phyloP scores from a whole-genome alignment of 306 rosid genomes.

The Pyrus betulifolia region DNA sequence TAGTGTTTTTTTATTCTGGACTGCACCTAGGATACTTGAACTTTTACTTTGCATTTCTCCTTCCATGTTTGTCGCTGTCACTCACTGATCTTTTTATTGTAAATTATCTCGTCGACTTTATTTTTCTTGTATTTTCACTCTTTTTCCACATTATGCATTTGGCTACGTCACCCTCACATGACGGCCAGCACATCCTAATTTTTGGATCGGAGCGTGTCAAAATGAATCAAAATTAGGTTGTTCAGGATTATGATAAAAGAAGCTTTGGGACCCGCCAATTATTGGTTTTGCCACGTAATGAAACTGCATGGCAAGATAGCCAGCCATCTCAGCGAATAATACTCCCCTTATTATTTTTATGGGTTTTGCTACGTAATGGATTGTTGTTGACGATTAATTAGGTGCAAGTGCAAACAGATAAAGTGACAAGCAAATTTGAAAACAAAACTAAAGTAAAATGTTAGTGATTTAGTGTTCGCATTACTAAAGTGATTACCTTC shows the following conservation, averaged over 20 bases:
- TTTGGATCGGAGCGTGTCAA: too few relatives aligned
- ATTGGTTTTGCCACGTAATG: not conserved
- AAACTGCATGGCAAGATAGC: not conserved
- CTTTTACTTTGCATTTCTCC: too few relatives aligned
- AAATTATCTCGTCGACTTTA: too few relatives aligned
- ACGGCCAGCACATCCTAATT: too few relatives aligned
- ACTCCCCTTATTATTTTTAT: too few relatives aligned
- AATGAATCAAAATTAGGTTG: not conserved
- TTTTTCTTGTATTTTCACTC: too few relatives aligned
- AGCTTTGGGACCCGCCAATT: constrained; percentile 2
- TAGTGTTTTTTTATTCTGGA: too few relatives aligned
- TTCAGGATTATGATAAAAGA: not conserved
- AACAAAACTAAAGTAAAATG: not conserved
- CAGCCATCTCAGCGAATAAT: not conserved
- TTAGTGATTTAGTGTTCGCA: not conserved
- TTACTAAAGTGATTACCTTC: not conserved
- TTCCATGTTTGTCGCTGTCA: too few relatives aligned
- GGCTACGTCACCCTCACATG: too few relatives aligned
- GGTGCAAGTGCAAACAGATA: not conserved
- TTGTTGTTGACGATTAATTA: not conserved
- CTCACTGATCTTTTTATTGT: too few relatives aligned
- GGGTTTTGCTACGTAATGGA: not conserved
- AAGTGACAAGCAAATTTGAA: not conserved
- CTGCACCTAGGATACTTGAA: too few relatives aligned
- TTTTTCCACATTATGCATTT: too few relatives aligned